Evolutionary conservation across 106 monocot genomes (phyloP).

Genomic region (Dendrobium chrysotoxum): DNA sequence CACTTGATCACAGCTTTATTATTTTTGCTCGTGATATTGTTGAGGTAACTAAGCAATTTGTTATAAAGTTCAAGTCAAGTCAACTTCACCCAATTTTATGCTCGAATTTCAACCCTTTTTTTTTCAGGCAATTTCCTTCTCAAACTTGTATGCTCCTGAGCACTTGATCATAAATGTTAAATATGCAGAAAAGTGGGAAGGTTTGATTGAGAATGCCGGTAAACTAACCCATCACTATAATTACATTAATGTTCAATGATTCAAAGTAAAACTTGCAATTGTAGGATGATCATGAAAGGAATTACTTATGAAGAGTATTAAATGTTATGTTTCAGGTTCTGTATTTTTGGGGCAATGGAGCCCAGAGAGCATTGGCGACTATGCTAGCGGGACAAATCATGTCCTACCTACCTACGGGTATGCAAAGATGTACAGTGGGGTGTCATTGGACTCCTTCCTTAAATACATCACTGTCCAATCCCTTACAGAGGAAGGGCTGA

Average conservation of each 20-base stretch:
- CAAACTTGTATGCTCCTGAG: conserved; percentile 96
- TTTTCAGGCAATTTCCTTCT: conserved; percentile 79
- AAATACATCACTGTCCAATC: conserved; percentile 93
- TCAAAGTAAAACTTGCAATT: neutral
- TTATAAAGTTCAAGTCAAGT: neutral
- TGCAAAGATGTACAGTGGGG: conserved; percentile 90
- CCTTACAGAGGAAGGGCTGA: conserved; percentile 76
- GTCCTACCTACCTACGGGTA: conserved; percentile 97
- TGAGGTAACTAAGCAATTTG: conserved; percentile 38
- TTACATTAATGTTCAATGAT: neutral
- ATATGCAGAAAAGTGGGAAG: conserved; percentile 85
- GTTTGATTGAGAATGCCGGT: conserved; percentile 91
- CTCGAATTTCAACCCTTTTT: neutral
- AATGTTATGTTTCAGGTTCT: conserved; percentile 40
- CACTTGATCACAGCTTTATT: conserved; percentile 80
- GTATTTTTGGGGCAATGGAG: conserved; percentile 94
- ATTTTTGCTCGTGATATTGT: conserved; percentile 70
- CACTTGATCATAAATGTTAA: conserved; percentile 89
- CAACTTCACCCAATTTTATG: neutral
- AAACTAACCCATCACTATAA: neutral
- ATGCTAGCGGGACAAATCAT: conserved; percentile 93
- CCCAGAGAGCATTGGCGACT: conserved; percentile 96
- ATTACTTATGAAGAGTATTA: neutral
- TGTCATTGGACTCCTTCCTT: conserved; percentile 81
- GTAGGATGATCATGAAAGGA: neutral